phyloP scores from a whole-genome alignment of 2,329 filamentous ascomycete species.

The Neonectria faginata region DNA sequence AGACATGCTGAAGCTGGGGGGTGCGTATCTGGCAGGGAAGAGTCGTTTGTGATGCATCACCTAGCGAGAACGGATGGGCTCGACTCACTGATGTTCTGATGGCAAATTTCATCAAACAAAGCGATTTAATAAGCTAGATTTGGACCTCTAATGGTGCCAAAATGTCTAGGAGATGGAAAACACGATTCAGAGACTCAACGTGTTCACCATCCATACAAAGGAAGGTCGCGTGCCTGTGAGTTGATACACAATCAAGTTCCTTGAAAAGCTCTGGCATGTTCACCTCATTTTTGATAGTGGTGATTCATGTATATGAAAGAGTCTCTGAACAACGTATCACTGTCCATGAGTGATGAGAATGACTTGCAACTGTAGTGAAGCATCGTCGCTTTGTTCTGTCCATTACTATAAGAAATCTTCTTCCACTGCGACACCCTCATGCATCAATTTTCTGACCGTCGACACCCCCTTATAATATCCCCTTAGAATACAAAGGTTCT shows the following conservation, averaged over 20 bases:
- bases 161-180: background rate
- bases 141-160: too few relatives aligned
- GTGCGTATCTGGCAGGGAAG: slow-evolving; percentile 66
- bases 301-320: background rate
- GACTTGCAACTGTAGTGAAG: background rate
- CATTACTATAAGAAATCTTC: background rate
- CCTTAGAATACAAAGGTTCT: too few relatives aligned
- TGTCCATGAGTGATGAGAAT: background rate
- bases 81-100: background rate
- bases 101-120: background rate
- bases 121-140: background rate
- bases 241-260: background rate
- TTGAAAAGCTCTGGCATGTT: background rate
- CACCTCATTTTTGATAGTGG: background rate
- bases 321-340: background rate
- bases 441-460: background rate
- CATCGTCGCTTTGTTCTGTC: background rate
- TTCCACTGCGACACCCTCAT: background rate
- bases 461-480: background rate
- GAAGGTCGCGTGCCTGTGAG: background rate
- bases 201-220: background rate
- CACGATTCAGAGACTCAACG: background rate
- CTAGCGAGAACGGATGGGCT: background rate
- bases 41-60: slow-evolving; percentile 55
- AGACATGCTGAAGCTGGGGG: slow-evolving; percentile 72